A percentile compares a stretch with the other conserved stretches of the same genome.
phyloP scores from a whole-genome alignment of 192 early-diverging fungal genomes.

The Podila horticola region DNA sequence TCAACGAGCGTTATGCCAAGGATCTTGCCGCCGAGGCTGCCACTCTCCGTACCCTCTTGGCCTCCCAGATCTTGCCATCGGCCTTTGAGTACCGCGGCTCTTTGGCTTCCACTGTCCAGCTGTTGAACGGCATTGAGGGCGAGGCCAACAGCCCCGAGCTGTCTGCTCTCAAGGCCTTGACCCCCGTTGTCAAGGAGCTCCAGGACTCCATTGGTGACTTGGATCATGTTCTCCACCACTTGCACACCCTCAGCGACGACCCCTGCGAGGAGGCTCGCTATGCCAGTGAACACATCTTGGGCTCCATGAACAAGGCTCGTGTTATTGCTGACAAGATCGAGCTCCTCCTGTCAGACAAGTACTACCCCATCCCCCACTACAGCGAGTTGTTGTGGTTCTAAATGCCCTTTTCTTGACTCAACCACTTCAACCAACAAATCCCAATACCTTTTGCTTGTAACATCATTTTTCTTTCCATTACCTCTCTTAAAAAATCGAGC shows the following conservation, averaged over 20 bases:
- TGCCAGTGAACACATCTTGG: slow-evolving; percentile 69
- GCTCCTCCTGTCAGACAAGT: slow-evolving; percentile 86
- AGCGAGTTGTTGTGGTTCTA: slow-evolving; percentile 83
- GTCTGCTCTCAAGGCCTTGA: slow-evolving; percentile 70
- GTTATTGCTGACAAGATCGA: slow-evolving; percentile 83
- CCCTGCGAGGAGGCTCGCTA: slow-evolving; percentile 70
- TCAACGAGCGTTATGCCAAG: slow-evolving; percentile 98
- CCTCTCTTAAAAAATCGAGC: too few relatives aligned
- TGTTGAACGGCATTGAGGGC: slow-evolving; percentile 70
- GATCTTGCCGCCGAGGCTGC: slow-evolving; percentile 93
- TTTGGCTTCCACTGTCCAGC: slow-evolving; percentile 81
- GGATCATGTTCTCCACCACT: slow-evolving; percentile 59
- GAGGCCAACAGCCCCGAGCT: slow-evolving; percentile 70
- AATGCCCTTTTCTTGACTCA: not conserved
- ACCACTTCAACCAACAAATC: too few relatives aligned
- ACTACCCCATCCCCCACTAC: slow-evolving; percentile 98
- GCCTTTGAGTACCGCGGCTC: slow-evolving; percentile 89
- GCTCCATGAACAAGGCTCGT: slow-evolving; percentile 79
- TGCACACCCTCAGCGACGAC: slow-evolving; percentile 65
- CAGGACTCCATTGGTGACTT: slow-evolving; percentile 70
- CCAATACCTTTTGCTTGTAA: too few relatives aligned
- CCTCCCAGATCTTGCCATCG: slow-evolving; percentile 89
- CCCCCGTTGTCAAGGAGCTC: slow-evolving; percentile 68
- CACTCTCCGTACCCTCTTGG: slow-evolving; percentile 85
- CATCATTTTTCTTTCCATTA: too few relatives aligned